Conservation (phyloP, 345 rosid species). For the Salix purpurea region DNA sequence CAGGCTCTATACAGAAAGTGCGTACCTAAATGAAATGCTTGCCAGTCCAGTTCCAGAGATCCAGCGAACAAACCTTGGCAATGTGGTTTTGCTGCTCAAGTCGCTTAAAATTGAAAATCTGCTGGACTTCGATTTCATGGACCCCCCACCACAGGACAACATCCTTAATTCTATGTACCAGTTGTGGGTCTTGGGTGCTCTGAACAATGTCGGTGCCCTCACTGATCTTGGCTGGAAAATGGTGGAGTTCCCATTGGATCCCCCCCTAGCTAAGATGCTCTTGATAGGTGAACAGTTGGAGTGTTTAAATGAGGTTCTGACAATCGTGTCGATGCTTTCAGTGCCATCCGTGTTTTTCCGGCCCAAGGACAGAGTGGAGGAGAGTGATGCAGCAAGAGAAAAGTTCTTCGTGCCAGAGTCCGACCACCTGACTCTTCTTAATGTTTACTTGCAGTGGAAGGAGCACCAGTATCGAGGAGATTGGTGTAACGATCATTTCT, state of each 20-base stretch:
- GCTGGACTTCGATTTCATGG: slow-evolving; percentile 97
- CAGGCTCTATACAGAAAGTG: slow-evolving; percentile 86
- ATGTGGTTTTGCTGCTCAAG: slow-evolving; percentile 87
- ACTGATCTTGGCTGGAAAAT: slow-evolving; percentile 97
- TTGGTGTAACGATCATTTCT: slow-evolving; percentile 84
- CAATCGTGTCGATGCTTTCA: slow-evolving; percentile 97
- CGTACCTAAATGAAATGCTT: slow-evolving; percentile 83
- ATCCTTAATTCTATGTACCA: slow-evolving; percentile 98
- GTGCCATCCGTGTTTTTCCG: slow-evolving; percentile 97
- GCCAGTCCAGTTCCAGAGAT: slow-evolving; percentile 94
- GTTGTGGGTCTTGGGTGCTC: slow-evolving; percentile 95
- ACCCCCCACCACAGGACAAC: slow-evolving; percentile 98
- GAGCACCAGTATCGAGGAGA: slow-evolving; percentile 88
- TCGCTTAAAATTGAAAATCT: slow-evolving; percentile 83
- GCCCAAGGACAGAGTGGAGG: slow-evolving; percentile 93
- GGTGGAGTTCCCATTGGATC: slow-evolving; percentile 97
- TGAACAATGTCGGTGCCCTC: slow-evolving; percentile 77
- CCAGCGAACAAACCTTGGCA: slow-evolving; percentile 95
- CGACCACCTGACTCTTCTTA: slow-evolving; percentile 78
- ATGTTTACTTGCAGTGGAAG: slow-evolving; percentile 94
- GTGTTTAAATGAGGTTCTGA: slow-evolving; percentile 87
- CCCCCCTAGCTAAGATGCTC: slow-evolving; percentile 98
- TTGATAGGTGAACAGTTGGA: slow-evolving; percentile 79
- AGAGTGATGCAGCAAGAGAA: slow-evolving; percentile 91
- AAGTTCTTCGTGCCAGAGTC: slow-evolving; percentile 92